phyloP scores from a whole-genome alignment of 1,284 basidiomycete genomes.

The Lignosus rhinocerotis region DNA sequence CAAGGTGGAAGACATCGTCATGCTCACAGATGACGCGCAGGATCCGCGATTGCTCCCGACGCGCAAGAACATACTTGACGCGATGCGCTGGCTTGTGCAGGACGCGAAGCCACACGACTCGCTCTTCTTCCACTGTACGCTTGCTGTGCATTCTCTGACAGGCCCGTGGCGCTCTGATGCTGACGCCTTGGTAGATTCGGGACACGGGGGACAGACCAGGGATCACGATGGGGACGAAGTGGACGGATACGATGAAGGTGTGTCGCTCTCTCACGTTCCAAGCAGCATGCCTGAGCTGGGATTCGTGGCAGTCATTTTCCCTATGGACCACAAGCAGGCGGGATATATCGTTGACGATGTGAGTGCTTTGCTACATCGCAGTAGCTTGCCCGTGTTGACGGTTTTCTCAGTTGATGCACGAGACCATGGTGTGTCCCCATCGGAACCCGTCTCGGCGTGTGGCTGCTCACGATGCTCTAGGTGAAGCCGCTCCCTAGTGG shows the following conservation, averaged over 20 bases:
- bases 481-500: not conserved
- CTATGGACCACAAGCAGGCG: conserved; percentile 70
- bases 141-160: not conserved
- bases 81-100: conserved; percentile 89
- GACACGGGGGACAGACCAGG: conserved; percentile 82
- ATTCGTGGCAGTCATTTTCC: conserved; percentile 70
- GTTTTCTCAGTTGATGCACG: conserved; percentile 52
- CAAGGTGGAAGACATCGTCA: conserved; percentile 80
- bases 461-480: not conserved
- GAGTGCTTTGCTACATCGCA: conserved; percentile 29
- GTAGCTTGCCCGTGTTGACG: not conserved
- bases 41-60: conserved; percentile 74
- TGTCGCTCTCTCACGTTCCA: too few relatives aligned
- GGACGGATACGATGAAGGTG: conserved; percentile 62
- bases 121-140: conserved; percentile 88
- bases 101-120: conserved; percentile 83
- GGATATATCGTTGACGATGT: conserved; percentile 88
- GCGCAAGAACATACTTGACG: conserved; percentile 76
- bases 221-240: conserved; percentile 72
- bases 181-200: conserved; percentile 50
- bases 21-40: conserved; percentile 75
- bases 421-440: conserved; percentile 41
- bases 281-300: too few relatives aligned
- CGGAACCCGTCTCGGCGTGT: not conserved
- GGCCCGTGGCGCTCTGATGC: not conserved